phyloP scores from a whole-genome alignment of 2,329 filamentous ascomycete genomes.

The Aspergillus ibericus region DNA sequence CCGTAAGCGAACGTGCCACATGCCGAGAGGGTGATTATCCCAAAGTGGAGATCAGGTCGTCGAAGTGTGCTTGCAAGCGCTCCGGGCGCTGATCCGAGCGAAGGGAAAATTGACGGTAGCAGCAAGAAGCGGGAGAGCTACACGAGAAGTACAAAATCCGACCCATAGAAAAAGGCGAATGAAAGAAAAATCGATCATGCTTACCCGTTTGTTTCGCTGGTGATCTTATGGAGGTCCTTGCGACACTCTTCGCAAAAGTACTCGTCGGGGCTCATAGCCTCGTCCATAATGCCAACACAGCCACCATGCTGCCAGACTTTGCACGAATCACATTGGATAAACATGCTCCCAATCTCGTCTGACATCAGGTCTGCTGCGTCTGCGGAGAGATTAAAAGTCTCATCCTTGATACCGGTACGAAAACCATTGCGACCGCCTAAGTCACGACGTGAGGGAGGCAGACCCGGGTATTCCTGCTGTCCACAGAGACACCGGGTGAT shows the following conservation, averaged over 20 bases:
- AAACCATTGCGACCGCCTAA: constrained; percentile 56
- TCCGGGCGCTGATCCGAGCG: not conserved
- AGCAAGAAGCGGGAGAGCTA: not conserved
- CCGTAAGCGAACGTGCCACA: constrained; percentile 32
- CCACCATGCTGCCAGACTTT: constrained; percentile 99
- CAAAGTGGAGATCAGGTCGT: not conserved
- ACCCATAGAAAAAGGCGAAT: not conserved
- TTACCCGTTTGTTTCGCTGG: constrained; percentile 80
- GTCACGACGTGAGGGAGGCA: constrained; percentile 59
- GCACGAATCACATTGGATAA: constrained; percentile 96
- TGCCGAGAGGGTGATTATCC: not conserved
- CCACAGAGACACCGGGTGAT: constrained; percentile 94
- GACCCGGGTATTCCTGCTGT: constrained; percentile 90
- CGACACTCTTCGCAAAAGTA: constrained; percentile 97
- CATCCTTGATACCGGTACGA: constrained; percentile 55
- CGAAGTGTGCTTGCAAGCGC: not conserved
- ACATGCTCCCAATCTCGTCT: constrained; percentile 89
- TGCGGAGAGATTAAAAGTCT: constrained; percentile 58
- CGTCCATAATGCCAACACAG: constrained; percentile 95
- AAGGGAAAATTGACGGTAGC: not conserved
- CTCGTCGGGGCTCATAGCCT: constrained; percentile 88
- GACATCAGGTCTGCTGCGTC: constrained; percentile 62
- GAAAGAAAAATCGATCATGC: constrained; percentile 31
- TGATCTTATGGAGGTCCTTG: constrained; percentile 85
- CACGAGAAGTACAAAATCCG: not conserved